Evolutionary conservation across 1,139 yeast genomes (phyloP), one percentile per base, ranked within the genome.

Genomic region (Hyphopichia khmerensis): DNA sequence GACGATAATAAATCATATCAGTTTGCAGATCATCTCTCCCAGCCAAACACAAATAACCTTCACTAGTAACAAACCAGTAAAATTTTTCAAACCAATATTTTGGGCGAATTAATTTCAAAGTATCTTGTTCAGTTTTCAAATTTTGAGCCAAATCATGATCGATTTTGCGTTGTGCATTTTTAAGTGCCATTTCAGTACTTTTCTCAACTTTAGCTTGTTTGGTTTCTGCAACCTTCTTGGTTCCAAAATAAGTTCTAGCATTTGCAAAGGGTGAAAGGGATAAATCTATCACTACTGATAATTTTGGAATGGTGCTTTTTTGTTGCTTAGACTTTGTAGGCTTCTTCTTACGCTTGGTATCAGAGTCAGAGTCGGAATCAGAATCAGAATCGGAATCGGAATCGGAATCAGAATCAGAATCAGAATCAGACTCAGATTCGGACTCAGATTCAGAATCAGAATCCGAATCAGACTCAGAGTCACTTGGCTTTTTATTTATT

Each of bases 61-160:
- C 98, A 49, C 84, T 84, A 0, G 96, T 79, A 26, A 90, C 75
- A 58, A 93, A 93, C 99, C 99, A 93, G 56, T 73, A 82, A 60
- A 86, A 93, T 61, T 93, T 93, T 57, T 93, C 99, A 67, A 95
- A 95, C 87, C 97, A 91, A 55, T 72, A 84, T 38, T 89, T 88
- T 5, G 80, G 76, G 40, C 97, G 75, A 27, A 86, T 69, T 32
- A 78, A 82, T 48, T 80, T 84, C 46, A 89, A 69, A 2, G 79
- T 73, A 36, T 81, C 85, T 44, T 75, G 77, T 44, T 84, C 84
- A 43, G 79, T 80, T 45, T 85, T 86, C 54, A 86, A 72, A 37
- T 81, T 77, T 53, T 77, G 81, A 42, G 80, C 79, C 52, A 91
- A 67, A 56, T 91, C 96, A 32, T 79, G 80, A 42, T 77, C 78